phyloP scores from a whole-genome alignment of 345 rosid genomes.

The Arabis hirsuta region DNA sequence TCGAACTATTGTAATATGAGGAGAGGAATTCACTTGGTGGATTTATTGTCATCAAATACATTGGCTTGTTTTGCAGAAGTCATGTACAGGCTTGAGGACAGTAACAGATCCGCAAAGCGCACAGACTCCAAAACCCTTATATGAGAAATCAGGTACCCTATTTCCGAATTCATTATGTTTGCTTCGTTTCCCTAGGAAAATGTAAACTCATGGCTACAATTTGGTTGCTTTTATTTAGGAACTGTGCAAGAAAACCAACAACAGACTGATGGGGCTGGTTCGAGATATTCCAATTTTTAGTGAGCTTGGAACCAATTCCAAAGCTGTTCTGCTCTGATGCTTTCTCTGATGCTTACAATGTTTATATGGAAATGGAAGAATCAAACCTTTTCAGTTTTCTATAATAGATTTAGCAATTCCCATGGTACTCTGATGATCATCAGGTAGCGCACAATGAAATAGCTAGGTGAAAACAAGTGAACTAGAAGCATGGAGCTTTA shows the following conservation, averaged over 20 bases:
- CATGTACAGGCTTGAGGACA: background rate
- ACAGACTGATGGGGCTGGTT: background rate
- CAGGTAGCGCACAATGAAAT: background rate
- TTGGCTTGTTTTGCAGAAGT: constrained; percentile 3
- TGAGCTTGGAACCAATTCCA: background rate
- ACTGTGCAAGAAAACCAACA: background rate
- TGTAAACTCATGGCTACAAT: too few species aligned
- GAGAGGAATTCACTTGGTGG: background rate
- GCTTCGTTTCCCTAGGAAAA: background rate
- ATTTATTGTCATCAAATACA: background rate
- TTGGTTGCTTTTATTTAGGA: background rate
- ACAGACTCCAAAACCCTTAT: too few species aligned
- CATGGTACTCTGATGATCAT: background rate
- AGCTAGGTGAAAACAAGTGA: background rate
- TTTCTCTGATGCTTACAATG: background rate
- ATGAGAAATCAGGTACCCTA: background rate
- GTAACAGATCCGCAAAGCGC: background rate
- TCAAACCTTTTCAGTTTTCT: background rate
- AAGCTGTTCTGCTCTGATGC: background rate
- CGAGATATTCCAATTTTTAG: background rate
- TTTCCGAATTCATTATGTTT: background rate
- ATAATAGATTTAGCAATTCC: background rate
- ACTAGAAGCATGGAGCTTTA: constrained; percentile 2
- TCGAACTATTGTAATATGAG: too few species aligned
- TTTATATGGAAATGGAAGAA: constrained; percentile 5